These are phyloP conservation scores for Erodium maritimum DNA, from an alignment of 345 rosid species.

Conservation along the genomic window DNA sequence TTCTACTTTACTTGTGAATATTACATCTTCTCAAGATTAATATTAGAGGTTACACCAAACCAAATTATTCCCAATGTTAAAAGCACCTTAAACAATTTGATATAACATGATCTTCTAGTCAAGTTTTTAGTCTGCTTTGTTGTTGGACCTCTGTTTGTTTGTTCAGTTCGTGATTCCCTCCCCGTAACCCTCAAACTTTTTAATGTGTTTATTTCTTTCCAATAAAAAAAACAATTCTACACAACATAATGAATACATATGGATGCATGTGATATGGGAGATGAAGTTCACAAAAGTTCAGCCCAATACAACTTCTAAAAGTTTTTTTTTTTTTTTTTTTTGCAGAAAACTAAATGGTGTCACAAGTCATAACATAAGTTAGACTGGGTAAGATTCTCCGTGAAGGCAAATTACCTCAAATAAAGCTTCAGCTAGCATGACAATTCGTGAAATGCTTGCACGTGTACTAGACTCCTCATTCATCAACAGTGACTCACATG, in stretches of 20 bases:
- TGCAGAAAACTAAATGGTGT: not conserved
- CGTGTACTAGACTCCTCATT: conserved; percentile 39
- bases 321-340: too few species aligned
- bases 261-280: not conserved
- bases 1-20: not conserved
- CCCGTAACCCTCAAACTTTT: too few species aligned
- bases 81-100: too few species aligned
- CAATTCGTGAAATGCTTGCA: conserved; percentile 58
- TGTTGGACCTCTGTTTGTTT: too few species aligned
- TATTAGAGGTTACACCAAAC: not conserved
- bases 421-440: conserved; percentile 78
- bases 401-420: conserved; percentile 41
- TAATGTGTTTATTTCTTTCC: too few species aligned
- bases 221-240: too few species aligned
- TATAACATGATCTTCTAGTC: too few species aligned
- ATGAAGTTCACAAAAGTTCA: not conserved
- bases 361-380: not conserved
- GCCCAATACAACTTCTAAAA: conserved; percentile 2
- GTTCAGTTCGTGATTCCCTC: too few species aligned
- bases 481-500: conserved; percentile 35
- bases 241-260: not conserved
- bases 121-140: too few species aligned
- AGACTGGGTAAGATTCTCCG: not conserved
- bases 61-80: not conserved
- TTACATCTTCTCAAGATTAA: too few species aligned